Percentiles rank a stretch among this genome's conserved stretches.
Evolutionary conservation across 257 asterid species (phyloP).

Genomic region (Penstemon newberryi): DNA sequence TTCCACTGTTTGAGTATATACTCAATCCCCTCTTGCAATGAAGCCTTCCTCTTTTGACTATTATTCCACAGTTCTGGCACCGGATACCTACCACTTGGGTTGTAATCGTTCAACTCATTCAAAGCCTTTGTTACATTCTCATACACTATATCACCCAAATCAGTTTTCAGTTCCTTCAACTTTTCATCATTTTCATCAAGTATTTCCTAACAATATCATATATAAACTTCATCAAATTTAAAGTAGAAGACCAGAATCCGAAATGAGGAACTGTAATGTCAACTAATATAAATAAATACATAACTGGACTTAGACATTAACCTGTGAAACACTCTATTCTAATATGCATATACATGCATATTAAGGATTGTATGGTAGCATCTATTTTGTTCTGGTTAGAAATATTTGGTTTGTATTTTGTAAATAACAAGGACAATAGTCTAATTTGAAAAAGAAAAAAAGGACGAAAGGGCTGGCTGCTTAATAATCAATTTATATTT

Average conservation of each 20-base stretch:
- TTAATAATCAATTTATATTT: no score
- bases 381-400: no score
- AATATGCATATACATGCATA: no score
- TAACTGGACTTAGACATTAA: no score
- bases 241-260: background rate
- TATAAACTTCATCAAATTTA: background rate
- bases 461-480: no score
- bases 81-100: constrained; percentile 68
- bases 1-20: constrained; percentile 53
- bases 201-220: constrained; percentile 38
- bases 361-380: no score
- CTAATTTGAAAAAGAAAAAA: no score
- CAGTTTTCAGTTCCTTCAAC: constrained; percentile 41
- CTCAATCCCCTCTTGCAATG: constrained; percentile 43
- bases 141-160: constrained; percentile 43
- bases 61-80: constrained; percentile 54
- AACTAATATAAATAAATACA: no score
- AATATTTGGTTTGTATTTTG: no score
- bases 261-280: no score
- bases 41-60: constrained; percentile 38
- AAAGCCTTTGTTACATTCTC: constrained; percentile 43
- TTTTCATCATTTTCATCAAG: constrained; percentile 55
- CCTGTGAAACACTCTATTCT: no score
- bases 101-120: constrained; percentile 52
- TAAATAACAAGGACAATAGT: no score